Conservation (phyloP, 345 rosid species). For the Melastoma malabathricum region DNA sequence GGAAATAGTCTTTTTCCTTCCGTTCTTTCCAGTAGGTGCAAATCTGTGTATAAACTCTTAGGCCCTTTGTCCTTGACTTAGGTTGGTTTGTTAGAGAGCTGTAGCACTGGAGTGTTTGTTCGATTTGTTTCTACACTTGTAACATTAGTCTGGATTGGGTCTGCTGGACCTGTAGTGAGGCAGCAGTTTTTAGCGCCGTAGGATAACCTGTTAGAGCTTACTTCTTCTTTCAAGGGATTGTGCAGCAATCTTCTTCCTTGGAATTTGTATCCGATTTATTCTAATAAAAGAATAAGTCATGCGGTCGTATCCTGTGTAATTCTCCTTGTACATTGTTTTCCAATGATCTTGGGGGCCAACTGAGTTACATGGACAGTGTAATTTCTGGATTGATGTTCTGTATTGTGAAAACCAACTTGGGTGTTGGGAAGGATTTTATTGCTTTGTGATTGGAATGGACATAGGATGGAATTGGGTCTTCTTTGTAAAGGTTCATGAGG, state of each 20-base stretch:
- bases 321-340: neutral
- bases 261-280: slow-evolving; percentile 13
- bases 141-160: slow-evolving; percentile 7
- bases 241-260: slow-evolving; percentile 2
- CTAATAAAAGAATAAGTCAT: slow-evolving; percentile 8
- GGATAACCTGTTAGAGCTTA: slow-evolving; percentile 12
- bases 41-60: neutral
- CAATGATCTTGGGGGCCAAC: too few relatives aligned
- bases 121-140: slow-evolving; percentile 13
- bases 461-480: too few relatives aligned
- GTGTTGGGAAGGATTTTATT: too few relatives aligned
- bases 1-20: too few relatives aligned
- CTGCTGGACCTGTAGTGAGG: slow-evolving; percentile 11
- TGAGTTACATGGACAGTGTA: too few relatives aligned
- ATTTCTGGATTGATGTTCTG: too few relatives aligned
- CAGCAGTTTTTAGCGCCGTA: slow-evolving; percentile 37
- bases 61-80: slow-evolving; percentile 3
- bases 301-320: neutral
- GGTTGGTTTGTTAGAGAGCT: slow-evolving; percentile 6
- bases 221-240: slow-evolving; percentile 3
- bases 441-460: too few relatives aligned
- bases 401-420: too few relatives aligned
- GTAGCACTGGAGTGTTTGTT: slow-evolving; percentile 16
- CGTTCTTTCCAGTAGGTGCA: neutral
- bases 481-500: too few relatives aligned